A percentile compares a stretch with the other conserved stretches of the same genome.
Evolutionary conservation across 2,329 filamentous ascomycete species (phyloP).

Genomic region (Xylariaceae sp.): DNA sequence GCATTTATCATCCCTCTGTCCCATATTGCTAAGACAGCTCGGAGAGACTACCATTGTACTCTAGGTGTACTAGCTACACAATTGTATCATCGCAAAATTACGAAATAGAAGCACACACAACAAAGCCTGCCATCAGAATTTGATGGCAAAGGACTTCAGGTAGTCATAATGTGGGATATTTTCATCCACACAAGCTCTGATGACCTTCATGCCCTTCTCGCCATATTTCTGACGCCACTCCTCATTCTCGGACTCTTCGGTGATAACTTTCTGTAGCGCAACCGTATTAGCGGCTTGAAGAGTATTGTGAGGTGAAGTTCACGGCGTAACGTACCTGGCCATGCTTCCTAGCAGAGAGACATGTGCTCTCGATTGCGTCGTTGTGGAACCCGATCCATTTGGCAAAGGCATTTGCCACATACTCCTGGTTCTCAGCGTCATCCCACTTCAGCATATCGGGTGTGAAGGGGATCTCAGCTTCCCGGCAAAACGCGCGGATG

Average conservation of each 20-base stretch:
- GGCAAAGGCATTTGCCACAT: conserved; percentile 74
- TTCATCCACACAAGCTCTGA: conserved; percentile 65
- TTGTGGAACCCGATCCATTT: conserved; percentile 98
- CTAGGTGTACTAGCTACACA: conserved; percentile 17
- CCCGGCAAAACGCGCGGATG: conserved; percentile 75
- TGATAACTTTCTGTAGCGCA: conserved; percentile 53
- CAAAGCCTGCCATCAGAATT: conserved; percentile 37
- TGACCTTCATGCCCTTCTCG: conserved; percentile 63
- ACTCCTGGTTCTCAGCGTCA: conserved; percentile 63
- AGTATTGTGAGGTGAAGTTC: neutral
- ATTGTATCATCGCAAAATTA: conserved; percentile 1
- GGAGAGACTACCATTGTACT: conserved; percentile 18
- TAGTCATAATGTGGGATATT: conserved; percentile 77
- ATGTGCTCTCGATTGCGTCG: conserved; percentile 80
- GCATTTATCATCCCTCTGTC: conserved; percentile 7
- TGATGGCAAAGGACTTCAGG: conserved; percentile 71
- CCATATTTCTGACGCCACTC: conserved; percentile 76
- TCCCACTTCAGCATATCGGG: conserved; percentile 83
- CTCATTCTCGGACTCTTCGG: conserved; percentile 60
- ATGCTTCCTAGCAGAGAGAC: conserved; percentile 65
- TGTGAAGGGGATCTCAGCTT: conserved; percentile 71
- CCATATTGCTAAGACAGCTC: conserved; percentile 7
- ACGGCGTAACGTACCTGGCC: conserved; percentile 43
- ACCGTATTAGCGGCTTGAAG: conserved; percentile 16
- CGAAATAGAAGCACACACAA: too few species aligned